Evolutionary conservation across 257 asterid species (phyloP).

Genomic region (Galeopsis tetrahit): DNA sequence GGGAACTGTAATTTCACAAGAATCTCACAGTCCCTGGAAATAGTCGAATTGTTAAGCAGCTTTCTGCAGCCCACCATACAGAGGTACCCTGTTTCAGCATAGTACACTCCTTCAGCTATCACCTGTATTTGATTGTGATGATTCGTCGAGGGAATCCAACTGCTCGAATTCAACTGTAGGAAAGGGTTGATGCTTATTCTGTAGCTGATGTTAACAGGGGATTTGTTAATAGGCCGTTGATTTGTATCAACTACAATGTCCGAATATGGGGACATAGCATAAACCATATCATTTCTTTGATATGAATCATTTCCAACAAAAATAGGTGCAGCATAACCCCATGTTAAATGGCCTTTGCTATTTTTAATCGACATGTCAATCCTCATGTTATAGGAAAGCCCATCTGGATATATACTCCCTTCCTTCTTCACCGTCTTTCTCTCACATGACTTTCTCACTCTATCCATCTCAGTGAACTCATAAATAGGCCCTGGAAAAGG

Average conservation of each 20-base stretch:
- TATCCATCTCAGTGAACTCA: constrained; percentile 54
- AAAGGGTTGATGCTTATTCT: constrained; percentile 35
- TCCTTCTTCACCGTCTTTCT: constrained; percentile 27
- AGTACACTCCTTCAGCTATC: constrained; percentile 65
- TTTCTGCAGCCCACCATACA: constrained; percentile 78
- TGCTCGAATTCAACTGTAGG: background rate
- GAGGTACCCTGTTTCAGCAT: constrained; percentile 51
- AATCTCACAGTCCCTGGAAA: constrained; percentile 58
- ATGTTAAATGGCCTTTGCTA: constrained; percentile 31
- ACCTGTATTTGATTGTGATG: constrained; percentile 30
- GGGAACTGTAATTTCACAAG: constrained; percentile 52
- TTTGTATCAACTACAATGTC: background rate
- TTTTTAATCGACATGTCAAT: constrained; percentile 46
- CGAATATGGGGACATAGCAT: constrained; percentile 11
- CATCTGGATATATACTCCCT: constrained; percentile 49
- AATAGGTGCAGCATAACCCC: constrained; percentile 59
- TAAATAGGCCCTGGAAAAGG: constrained; percentile 45
- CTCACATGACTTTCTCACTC: constrained; percentile 40
- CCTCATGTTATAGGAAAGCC: constrained; percentile 52
- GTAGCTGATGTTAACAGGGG: constrained; percentile 57
- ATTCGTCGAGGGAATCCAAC: constrained; percentile 25
- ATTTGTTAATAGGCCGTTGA: constrained; percentile 24
- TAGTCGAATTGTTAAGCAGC: constrained; percentile 19
- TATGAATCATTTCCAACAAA: constrained; percentile 45
- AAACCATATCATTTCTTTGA: background rate